A percentile compares a stretch with the other conserved stretches of the same genome.
Conservation (phyloP, 768 basidiomycete genomes). For the Leccinum pellstonianum region DNA sequence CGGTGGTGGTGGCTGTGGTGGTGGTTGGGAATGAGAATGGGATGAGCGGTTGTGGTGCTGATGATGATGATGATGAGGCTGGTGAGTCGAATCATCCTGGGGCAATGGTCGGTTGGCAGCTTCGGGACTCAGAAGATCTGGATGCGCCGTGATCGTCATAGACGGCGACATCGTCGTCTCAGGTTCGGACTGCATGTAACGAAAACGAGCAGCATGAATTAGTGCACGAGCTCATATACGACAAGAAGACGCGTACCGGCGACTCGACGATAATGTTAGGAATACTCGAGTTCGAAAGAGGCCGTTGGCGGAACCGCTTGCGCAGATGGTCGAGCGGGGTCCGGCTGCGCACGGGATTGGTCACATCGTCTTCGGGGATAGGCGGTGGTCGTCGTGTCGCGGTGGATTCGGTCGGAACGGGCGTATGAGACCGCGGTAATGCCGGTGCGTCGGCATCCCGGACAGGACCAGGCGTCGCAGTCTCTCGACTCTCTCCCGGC, state of each 20-base stretch:
- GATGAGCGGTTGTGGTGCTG: not conserved
- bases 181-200: slow-evolving; percentile 37
- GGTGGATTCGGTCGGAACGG: slow-evolving; percentile 9
- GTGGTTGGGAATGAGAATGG: not conserved
- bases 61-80: not conserved
- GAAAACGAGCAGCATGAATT: not conserved
- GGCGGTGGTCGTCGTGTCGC: slow-evolving; percentile 1
- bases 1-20: not conserved
- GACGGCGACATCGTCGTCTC: slow-evolving; percentile 36
- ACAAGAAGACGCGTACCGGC: slow-evolving; percentile 36
- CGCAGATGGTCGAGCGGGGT: slow-evolving; percentile 26
- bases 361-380: slow-evolving; percentile 2
- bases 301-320: slow-evolving; percentile 30
- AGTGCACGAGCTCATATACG: not conserved
- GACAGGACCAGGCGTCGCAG: slow-evolving; percentile 26
- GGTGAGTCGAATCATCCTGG: slow-evolving; percentile 13
- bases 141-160: slow-evolving; percentile 32
- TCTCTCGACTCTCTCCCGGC: slow-evolving; percentile 28
- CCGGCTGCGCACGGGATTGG: slow-evolving; percentile 15
- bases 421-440: slow-evolving; percentile 17
- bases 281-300: slow-evolving; percentile 35
- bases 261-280: slow-evolving; percentile 46
- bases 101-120: slow-evolving; percentile 32
- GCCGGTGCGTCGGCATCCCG: slow-evolving; percentile 15
- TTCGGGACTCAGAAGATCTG: slow-evolving; percentile 46